Evolutionary conservation across 306 rosid genomes (phyloP).

Genomic region (Quillaja saponaria): DNA sequence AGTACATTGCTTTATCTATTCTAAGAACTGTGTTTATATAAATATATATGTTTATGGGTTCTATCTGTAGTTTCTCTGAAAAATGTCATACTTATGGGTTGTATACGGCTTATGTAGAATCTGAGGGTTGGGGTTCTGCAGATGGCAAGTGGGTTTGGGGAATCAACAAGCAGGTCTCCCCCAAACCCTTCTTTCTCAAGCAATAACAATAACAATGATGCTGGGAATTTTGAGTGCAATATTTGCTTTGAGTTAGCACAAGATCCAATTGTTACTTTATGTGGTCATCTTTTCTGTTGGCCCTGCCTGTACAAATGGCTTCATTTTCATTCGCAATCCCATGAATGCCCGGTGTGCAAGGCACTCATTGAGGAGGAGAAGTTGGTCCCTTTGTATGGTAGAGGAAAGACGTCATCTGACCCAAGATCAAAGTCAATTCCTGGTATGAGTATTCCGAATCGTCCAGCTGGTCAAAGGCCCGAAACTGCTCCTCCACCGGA

Average conservation of each 20-base stretch:
- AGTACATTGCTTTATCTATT: too few relatives aligned
- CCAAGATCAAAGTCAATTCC: constrained; percentile 81
- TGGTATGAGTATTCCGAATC: constrained; percentile 62
- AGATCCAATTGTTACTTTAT: constrained; percentile 79
- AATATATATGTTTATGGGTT: too few relatives aligned
- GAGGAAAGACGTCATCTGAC: constrained; percentile 82
- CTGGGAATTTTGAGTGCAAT: constrained; percentile 83
- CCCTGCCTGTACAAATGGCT: constrained; percentile 93
- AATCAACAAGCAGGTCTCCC: constrained; percentile 62
- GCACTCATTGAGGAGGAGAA: constrained; percentile 79
- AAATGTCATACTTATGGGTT: constrained; percentile 1
- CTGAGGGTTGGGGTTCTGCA: not conserved
- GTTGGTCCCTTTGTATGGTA: constrained; percentile 81
- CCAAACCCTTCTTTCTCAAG: constrained; percentile 59
- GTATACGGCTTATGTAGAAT: constrained; percentile 25
- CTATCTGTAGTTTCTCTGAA: not conserved
- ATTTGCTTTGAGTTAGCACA: constrained; percentile 88
- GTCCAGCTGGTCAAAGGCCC: constrained; percentile 81
- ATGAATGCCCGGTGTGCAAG: constrained; percentile 84
- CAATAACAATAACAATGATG: constrained; percentile 50
- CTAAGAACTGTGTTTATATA: too few relatives aligned
- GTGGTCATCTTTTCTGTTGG: constrained; percentile 96
- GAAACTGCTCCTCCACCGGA: constrained; percentile 84
- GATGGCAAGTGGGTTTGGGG: constrained; percentile 78
- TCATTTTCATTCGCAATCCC: constrained; percentile 69